These are phyloP conservation scores for Arthrobotrys pseudoclavata DNA, from an alignment of 2,329 filamentous ascomycete genomes.

Conservation along the genomic window DNA sequence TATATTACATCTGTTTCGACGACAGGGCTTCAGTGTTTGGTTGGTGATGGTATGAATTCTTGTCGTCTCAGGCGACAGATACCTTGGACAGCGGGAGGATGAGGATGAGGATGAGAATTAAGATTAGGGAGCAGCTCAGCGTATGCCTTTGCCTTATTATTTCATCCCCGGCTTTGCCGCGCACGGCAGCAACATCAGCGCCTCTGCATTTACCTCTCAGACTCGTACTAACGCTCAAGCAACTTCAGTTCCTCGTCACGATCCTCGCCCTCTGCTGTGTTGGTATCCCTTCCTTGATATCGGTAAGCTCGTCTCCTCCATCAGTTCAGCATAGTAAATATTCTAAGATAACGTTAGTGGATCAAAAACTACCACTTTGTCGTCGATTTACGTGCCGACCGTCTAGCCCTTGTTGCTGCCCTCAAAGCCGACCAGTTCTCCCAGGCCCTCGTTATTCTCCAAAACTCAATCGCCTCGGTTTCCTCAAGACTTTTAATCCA, in stretches of 20 bases:
- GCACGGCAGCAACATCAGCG: not conserved
- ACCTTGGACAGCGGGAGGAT: constrained; percentile 63
- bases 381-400: constrained; percentile 71
- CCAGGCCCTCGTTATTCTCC: constrained; percentile 82
- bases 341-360: constrained; percentile 67
- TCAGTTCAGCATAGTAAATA: not conserved
- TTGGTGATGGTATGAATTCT: constrained; percentile 41
- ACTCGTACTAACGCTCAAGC: not conserved
- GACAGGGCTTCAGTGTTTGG: not conserved
- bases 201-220: too few species aligned
- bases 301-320: constrained; percentile 66
- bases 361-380: constrained; percentile 75
- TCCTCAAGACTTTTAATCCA: constrained; percentile 76
- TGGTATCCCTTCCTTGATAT: constrained; percentile 80
- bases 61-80: constrained; percentile 20
- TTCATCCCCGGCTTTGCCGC: not conserved
- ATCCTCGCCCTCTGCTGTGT: constrained; percentile 80
- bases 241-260: constrained; percentile 71
- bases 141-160: constrained; percentile 14
- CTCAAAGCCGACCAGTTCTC: constrained; percentile 87
- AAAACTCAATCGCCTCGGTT: constrained; percentile 80
- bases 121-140: constrained; percentile 88
- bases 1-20: not conserved
- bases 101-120: constrained; percentile 77
- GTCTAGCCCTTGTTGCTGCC: constrained; percentile 82